A percentile compares a stretch with the other conserved stretches of the same genome.
phyloP scores from a whole-genome alignment of 148 eudicot genomes.

The Hydrangea macrophylla region DNA sequence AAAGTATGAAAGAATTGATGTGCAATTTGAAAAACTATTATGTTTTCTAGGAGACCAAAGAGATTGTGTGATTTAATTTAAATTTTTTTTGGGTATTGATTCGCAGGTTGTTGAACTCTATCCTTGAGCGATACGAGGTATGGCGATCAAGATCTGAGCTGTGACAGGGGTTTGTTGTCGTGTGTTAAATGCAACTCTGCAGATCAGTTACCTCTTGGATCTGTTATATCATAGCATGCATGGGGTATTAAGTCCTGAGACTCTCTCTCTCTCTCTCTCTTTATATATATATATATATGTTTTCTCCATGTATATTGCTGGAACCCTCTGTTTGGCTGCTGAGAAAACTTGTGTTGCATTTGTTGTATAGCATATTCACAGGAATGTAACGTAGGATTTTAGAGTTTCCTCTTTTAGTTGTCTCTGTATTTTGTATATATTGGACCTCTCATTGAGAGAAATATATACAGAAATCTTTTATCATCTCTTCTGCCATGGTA shows the following conservation, averaged over 20 bases:
- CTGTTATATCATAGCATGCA: slow-evolving; percentile 18
- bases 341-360: no score
- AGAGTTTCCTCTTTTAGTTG: no score
- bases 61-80: neutral
- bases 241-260: slow-evolving; percentile 21
- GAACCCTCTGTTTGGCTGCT: slow-evolving; percentile 5
- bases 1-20: no score
- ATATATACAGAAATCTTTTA: no score
- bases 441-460: no score
- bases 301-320: neutral
- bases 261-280: neutral
- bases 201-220: slow-evolving; percentile 14
- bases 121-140: slow-evolving; percentile 3
- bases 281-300: neutral
- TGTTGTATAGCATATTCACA: no score
- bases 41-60: neutral
- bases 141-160: slow-evolving; percentile 3
- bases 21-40: no score
- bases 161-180: slow-evolving; percentile 6
- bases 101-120: slow-evolving; percentile 7
- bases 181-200: slow-evolving; percentile 10
- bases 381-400: no score
- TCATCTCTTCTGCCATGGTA: no score
- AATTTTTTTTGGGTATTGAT: no score
- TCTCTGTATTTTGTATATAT: no score